Evolutionary conservation across 2,329 filamentous ascomycete genomes (phyloP).

Genomic region (Exserohilum rostratum): DNA sequence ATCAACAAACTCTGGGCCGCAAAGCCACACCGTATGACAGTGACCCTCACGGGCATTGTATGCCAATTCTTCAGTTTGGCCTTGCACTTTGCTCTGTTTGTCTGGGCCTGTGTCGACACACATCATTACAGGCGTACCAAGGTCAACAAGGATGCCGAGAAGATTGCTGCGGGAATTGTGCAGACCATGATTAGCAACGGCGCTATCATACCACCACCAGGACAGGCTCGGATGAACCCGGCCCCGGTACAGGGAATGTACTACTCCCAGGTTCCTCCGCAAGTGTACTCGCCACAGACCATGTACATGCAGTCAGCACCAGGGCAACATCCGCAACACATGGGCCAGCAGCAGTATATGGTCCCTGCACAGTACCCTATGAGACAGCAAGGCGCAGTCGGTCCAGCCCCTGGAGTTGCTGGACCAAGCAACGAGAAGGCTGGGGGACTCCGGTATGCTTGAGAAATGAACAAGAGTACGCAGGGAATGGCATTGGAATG

Average conservation of each 20-base stretch:
- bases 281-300: constrained; percentile 16
- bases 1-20: constrained; percentile 37
- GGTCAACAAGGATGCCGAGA: constrained; percentile 39
- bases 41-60: constrained; percentile 32
- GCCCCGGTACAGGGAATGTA: constrained; percentile 15
- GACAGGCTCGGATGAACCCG: constrained; percentile 22
- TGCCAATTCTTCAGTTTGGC: constrained; percentile 40
- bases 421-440: constrained; percentile 27
- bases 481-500: not conserved
- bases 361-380: constrained; percentile 3
- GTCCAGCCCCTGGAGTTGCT: not conserved
- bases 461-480: not conserved
- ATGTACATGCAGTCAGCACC: constrained; percentile 17
- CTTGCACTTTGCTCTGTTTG: constrained; percentile 45
- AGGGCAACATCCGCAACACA: constrained; percentile 6
- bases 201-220: constrained; percentile 33
- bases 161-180: constrained; percentile 40
- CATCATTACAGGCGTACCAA: constrained; percentile 29
- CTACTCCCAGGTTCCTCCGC: constrained; percentile 23
- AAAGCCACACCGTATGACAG: constrained; percentile 27
- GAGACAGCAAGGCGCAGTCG: not conserved
- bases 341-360: constrained; percentile 12
- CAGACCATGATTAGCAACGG: constrained; percentile 43
- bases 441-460: constrained; percentile 23
- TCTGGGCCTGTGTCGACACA: constrained; percentile 49